Evolutionary conservation across 2,329 filamentous ascomycete species (phyloP).

Genomic region (Sporothrix dimorphospora): DNA sequence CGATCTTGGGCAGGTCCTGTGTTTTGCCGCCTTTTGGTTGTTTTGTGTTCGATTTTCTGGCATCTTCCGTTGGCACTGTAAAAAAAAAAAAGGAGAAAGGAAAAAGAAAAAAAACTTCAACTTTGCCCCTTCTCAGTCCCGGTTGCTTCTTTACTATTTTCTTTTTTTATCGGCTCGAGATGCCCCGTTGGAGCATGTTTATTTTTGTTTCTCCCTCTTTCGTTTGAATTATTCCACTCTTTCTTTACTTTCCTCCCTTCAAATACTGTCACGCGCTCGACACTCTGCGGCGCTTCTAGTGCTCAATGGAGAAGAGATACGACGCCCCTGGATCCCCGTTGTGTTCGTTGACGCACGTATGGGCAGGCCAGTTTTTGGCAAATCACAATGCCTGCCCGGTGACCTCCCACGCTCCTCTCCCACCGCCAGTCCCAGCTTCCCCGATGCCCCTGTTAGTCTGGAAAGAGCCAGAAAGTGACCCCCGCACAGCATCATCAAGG

Average conservation of each 20-base stretch:
- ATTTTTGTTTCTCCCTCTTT: not conserved
- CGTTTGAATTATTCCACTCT: not conserved
- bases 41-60: not conserved
- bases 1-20: not conserved
- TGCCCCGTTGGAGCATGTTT: not conserved
- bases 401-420: not conserved
- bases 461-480: not conserved
- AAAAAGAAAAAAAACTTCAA: not conserved
- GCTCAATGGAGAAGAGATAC: slow-evolving; percentile 3
- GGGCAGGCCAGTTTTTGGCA: not conserved
- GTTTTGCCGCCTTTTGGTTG: not conserved
- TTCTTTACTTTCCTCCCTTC: not conserved
- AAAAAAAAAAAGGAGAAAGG: no score
- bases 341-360: not conserved
- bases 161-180: not conserved
- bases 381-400: not conserved
- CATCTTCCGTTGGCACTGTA: not conserved
- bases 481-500: slow-evolving; percentile 7
- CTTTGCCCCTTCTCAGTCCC: not conserved
- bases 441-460: not conserved
- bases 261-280: slow-evolving; percentile 5
- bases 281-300: not conserved
- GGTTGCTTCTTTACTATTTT: not conserved
- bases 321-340: not conserved
- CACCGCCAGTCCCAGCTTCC: not conserved